Evolutionary conservation across 805 yeast genomes (phyloP), one percentile per base, ranked within the genome.

Genomic region (Schwanniomyces sp.): DNA sequence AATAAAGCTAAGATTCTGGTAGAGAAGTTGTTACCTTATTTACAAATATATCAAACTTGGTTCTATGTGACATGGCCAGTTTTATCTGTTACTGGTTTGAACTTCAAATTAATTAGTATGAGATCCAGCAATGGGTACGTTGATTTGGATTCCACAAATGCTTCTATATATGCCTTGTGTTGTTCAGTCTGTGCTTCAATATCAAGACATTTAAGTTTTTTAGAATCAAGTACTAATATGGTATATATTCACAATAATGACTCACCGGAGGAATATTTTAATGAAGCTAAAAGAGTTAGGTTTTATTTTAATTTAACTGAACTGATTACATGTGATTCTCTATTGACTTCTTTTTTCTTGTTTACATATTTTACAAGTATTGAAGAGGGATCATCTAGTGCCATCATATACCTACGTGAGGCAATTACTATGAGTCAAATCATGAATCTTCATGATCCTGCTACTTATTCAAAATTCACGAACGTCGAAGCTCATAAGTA

Each of bases 61-160:
- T 70, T 61, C 48, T 69, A 69, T 47, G 73, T 73, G 3, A 63
- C 66, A 24, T 70, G 75, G 75, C 75, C 75, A 12, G 67, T 63
- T 14, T 55, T 63, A 10, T 58, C 64, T n/a, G 66, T 66, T 21
- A 21, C 24, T 4, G 24, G 24, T 5, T 21, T 21, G 5, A 63
- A 67, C 6, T 52, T 61, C 8, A 41, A 16, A 16, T 16, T n/a
- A 4, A 34, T 7, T 16, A 34, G 16, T 12, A 12, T 12, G 38
- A 34, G 7, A 3, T 16, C 38, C 12, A 29, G 14, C 6, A 4
- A 11, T 29, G 14, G 14, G 14, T 11, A 3, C 12, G 12, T n/a
- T 11, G 34, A 11, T 11, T 11, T n/a, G 14, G 14, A 29, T 29
- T 29, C 27, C 18, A 59, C 51, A 27, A 56, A 45, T 48, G 57